Evolutionary conservation across 2,329 filamentous ascomycete genomes (phyloP), one percentile per base, ranked within the genome.

Genomic region (Endoconidiophora laricicola): DNA sequence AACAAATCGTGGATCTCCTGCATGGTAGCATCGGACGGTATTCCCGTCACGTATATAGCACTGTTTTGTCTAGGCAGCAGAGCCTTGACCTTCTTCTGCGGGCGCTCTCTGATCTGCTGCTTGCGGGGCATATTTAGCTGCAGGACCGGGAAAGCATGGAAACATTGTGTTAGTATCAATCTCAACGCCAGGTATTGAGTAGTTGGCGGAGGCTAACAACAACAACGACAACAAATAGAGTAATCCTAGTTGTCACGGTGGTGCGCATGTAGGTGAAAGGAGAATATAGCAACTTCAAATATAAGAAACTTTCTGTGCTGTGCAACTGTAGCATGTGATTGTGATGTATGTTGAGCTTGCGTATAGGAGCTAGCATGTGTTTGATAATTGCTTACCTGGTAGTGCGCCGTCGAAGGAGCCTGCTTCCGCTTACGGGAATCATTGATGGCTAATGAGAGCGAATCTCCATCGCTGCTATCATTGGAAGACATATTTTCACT

Each of bases 31-130:
- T 96, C 86, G 38, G 71, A 65, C 0, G 91, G 93, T 3, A 98
- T 74, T 10, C 84, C 86, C 3, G 87, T 94, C 44, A 95, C 83
- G 67, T 90, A 98, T 56, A 98, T 76, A 40, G 90, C 90, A 4
- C 85, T 94, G 63, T 95, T 96, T 58, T 88, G 72, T 54, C 70
- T 70, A 12, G 72, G 70, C 55, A 69, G 65, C 5, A 69, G 68
- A 2, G 69, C 65, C 54, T 71, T 71, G 51, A 67, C 61, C 55
- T 69, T 67, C 61, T 73, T 71, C 54, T 60, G 63, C 12, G 65
- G 65, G 6, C 67, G 67, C 50, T 61, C 47, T 45, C 48, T 50
- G 24, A 36, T 50, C 29, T 54, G 46, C 18, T 47, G 44, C 22
- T 52, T 46, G 40, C 44, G n/a, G 10, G n/a, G 18, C 16, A n/a